Conservation (phyloP, 2,329 filamentous ascomycete genomes). For the Pochonia chlamydosporia region DNA sequence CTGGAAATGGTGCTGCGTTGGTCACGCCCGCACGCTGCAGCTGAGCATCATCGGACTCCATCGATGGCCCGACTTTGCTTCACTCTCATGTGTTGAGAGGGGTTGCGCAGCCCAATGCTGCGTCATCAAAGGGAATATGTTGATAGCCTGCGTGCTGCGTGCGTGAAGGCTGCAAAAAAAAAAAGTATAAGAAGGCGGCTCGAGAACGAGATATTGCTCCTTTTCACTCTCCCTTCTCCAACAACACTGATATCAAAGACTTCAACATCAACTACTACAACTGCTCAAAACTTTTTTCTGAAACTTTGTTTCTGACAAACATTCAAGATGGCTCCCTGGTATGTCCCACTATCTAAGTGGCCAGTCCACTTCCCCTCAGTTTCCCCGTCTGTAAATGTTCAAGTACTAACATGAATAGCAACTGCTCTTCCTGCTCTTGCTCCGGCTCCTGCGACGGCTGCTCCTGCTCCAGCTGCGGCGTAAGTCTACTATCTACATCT, state of each 20-base stretch:
- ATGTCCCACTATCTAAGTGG: neutral
- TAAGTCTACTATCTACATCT: no score
- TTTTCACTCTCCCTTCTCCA: no score
- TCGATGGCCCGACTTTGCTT: neutral
- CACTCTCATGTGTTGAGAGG: neutral
- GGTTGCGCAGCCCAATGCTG: neutral
- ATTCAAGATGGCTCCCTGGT: constrained; percentile 14
- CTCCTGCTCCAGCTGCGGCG: constrained; percentile 18
- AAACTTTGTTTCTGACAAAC: neutral
- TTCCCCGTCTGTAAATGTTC: no score
- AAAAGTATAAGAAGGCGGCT: neutral
- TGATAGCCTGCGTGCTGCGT: neutral
- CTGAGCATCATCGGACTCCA: neutral
- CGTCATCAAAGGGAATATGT: neutral
- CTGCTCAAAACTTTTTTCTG: neutral
- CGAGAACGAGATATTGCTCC: no score
- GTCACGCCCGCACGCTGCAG: constrained; percentile 1
- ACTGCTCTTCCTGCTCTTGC: constrained; percentile 17
- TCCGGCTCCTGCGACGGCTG: constrained; percentile 16
- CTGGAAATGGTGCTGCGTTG: neutral
- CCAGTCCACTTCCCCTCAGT: neutral
- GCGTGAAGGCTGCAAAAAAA: no score
- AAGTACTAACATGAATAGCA: constrained; percentile 9
- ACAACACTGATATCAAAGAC: no score
- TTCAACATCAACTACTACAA: neutral